phyloP scores from a whole-genome alignment of 805 yeast genomes.

The Ogataea philodendri region DNA sequence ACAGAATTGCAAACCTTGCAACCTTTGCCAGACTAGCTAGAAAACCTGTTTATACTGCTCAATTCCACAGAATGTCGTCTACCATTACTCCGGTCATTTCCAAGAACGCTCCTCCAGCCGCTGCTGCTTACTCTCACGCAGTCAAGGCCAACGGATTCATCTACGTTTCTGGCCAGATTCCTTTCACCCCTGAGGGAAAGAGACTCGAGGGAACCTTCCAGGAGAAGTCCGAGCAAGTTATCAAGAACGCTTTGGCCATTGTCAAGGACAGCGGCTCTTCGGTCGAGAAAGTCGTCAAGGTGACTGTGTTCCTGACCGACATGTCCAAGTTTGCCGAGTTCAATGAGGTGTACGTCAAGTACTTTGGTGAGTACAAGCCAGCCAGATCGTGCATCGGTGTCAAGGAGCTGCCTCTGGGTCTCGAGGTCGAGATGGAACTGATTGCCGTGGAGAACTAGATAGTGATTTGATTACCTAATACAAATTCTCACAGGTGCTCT shows the following conservation, averaged over 20 bases:
- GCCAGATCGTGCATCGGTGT: constrained; percentile 99
- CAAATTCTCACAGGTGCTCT: too few species aligned
- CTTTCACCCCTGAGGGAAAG: constrained; percentile 79
- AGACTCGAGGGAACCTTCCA: constrained; percentile 74
- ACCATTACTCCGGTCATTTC: constrained; percentile 52
- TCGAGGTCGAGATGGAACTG: constrained; percentile 77
- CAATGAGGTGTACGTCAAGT: constrained; percentile 79
- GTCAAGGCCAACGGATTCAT: constrained; percentile 85
- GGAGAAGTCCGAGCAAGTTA: constrained; percentile 74
- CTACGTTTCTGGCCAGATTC: constrained; percentile 94
- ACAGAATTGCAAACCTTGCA: constrained; percentile 8
- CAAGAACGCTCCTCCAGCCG: constrained; percentile 89
- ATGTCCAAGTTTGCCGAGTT: constrained; percentile 82
- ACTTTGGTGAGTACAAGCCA: constrained; percentile 78
- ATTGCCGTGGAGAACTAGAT: constrained; percentile 68
- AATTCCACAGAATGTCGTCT: constrained; percentile 33
- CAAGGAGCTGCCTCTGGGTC: constrained; percentile 81
- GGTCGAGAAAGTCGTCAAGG: constrained; percentile 80
- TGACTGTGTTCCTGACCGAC: constrained; percentile 87
- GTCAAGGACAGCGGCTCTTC: constrained; percentile 84
- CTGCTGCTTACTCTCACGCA: constrained; percentile 96
- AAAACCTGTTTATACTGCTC: constrained; percentile 15
- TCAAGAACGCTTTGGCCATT: constrained; percentile 66
- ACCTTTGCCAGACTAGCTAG: constrained; percentile 4
- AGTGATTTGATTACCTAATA: too few species aligned